Percentiles rank a stretch among this genome's conserved stretches.
Conservation (phyloP, 345 rosid species). For the Brassica nigra region DNA sequence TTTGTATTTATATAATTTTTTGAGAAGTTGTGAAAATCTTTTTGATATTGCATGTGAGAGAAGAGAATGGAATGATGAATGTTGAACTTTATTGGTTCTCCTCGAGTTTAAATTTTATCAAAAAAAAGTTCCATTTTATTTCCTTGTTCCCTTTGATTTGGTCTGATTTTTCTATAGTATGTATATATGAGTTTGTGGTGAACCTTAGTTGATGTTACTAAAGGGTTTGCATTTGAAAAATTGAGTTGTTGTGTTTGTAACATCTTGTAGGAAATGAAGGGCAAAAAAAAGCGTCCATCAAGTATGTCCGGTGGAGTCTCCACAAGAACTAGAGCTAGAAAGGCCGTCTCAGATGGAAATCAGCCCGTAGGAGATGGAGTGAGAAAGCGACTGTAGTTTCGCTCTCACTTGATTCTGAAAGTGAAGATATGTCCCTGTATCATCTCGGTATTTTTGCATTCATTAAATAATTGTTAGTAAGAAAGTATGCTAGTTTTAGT, state of each 20-base stretch:
- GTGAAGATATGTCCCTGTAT: neutral
- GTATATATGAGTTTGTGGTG: neutral
- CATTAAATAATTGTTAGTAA: neutral
- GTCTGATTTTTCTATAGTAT: too few relatives aligned
- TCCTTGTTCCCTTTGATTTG: too few relatives aligned
- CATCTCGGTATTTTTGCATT: neutral
- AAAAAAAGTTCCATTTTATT: too few relatives aligned
- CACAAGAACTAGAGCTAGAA: neutral
- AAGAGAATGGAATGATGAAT: too few relatives aligned
- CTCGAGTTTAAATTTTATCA: too few relatives aligned
- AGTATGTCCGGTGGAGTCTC: neutral
- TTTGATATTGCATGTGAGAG: too few relatives aligned
- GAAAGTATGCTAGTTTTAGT: neutral
- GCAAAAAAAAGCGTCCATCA: neutral
- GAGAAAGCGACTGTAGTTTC: neutral
- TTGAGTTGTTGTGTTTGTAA: neutral
- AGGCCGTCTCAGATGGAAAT: neutral
- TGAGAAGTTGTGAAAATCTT: too few relatives aligned
- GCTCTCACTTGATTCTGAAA: neutral
- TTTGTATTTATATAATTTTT: too few relatives aligned
- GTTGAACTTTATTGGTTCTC: too few relatives aligned
- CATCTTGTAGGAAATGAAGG: neutral
- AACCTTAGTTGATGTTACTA: neutral
- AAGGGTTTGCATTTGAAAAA: neutral
- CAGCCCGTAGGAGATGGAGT: neutral